These are phyloP conservation scores for Podaxis pistillaris DNA, from an alignment of 768 basidiomycete genomes.

Conservation along the genomic window DNA sequence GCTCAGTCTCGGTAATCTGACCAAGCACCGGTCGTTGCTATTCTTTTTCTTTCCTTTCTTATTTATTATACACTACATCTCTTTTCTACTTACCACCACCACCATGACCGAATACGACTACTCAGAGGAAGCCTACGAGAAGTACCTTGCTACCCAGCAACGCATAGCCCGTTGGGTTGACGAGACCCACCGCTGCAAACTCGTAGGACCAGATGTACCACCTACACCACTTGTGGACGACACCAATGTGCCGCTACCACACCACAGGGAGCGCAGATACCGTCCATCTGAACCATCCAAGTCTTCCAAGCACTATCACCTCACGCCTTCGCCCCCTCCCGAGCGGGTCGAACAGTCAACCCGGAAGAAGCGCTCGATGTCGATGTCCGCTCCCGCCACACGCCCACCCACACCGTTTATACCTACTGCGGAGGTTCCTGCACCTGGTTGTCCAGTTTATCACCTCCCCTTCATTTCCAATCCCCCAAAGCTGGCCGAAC, in stretches of 20 bases:
- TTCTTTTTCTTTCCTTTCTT: constrained; percentile 2
- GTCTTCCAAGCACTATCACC: neutral
- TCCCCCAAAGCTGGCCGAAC: neutral
- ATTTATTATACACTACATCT: constrained; percentile 10
- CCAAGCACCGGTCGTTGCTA: neutral
- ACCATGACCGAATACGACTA: constrained; percentile 21
- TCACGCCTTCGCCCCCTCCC: neutral
- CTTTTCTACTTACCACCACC: constrained; percentile 2
- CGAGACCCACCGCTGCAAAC: constrained; percentile 12
- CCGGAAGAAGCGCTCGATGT: neutral
- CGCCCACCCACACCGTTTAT: neutral
- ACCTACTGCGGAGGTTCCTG: neutral
- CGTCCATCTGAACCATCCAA: constrained; percentile 4
- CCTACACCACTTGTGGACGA: constrained; percentile 9
- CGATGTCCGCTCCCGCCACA: neutral
- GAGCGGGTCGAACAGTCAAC: neutral
- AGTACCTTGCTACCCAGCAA: constrained; percentile 17
- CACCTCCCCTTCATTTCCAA: neutral
- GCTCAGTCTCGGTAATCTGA: neutral
- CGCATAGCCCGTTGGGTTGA: constrained; percentile 19
- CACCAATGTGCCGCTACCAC: constrained; percentile 1
- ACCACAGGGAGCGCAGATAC: neutral
- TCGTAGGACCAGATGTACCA: constrained; percentile 14
- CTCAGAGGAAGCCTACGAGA: constrained; percentile 17
- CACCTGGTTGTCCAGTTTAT: constrained; percentile 4